Base-by-base conservation (phyloP, 495 filamentous ascomycete species). In the Aspergillus sclerotioniger region DNA sequence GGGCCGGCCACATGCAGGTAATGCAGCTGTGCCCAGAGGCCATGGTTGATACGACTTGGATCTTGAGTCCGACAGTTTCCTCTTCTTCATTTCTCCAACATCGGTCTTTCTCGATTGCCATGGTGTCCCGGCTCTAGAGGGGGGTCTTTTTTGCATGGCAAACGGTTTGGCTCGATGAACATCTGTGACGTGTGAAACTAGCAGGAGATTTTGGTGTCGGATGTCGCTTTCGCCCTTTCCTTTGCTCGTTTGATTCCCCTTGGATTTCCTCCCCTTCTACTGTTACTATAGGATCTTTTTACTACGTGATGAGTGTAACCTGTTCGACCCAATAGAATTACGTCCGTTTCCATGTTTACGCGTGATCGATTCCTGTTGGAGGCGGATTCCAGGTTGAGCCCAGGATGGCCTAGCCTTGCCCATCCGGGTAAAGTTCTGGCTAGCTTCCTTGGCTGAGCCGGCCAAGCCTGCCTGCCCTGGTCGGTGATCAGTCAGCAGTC, bases 1-100 rank as follows among this genome's bases (percentile, higher is more conserved):
- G 49, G 68, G 55, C 59, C 63, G 67, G 71, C 67, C 61, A 67
- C 70, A 71, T 73, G 67, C 71, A 69, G 71, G 68, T 46, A 73
- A 70, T 72, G 64, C 63, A 58, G 64, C 70, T 61, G 57, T 69
- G 54, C 56, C 63, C 54, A 47, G 55, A 25, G 44, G 28, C 41
- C 52, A 49, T 17, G 25, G 57, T 62, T 59, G 64, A 63, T 52
- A 59, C 41, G 53, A 59, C 62, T 67, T 47, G 61, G 70, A 67
- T 71, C 64, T 67, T 62, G 54, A 56, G 46, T 67, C 62, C 9
- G 17, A 61, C 60, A 57, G 62, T 60, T 58, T 61, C 60, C 63
- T 55, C 59, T 65, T 53, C 48, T 57, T 37, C 43, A 60, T 54
- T 57, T 66, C 62, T 66, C 48, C 59, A 35, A 20, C 29, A 25